Base-by-base conservation (phyloP, 2,329 filamentous ascomycete species). In the Neofusicoccum sp. region DNA sequence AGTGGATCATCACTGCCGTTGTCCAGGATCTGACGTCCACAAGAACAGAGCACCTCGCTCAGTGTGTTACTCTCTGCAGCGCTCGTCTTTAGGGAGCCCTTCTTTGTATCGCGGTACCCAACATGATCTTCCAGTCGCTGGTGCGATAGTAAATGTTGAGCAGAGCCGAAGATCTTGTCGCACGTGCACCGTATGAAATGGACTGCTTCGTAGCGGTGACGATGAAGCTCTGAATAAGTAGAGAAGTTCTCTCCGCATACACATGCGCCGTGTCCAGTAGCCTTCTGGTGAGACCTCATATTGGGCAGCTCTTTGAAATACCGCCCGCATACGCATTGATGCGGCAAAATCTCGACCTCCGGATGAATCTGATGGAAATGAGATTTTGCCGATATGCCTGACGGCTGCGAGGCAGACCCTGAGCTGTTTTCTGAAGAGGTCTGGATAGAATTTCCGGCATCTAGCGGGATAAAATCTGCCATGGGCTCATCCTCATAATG, bases 331-430 rank as follows among this genome's bases (percentile, higher is more conserved):
- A 61, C 51, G 41, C 59, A 61, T 41, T 61, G 36, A 14, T 49
- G 40, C 7, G 33, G n/a, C 7, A 40, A 43, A 12, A 57, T 38
- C 31, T 54, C 43, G 16, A 57, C 24, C 11, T 61, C 59, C 7
- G 59, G 59, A 12, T 61, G 59, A n/a, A 57, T 61, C 4, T 34
- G 26, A 11, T 61, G 59, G 33, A 61, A 61, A 26, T 61, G 59
- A 3, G 43, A 9, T 34, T 16, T 57, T 14, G 51, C 49, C 4
- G 59, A 61, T 6, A 33, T 24, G 16, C 6, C n/a, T 31, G 14
- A 26, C 14, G 43, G 6, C 5, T 34, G 20, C 14, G 34, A 26
- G 1, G 26, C 20, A 24, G 20, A 20, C 20, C 20, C 20, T 20
- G 20, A 20, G 20, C 20, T 20, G 20, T 20, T 20, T 20, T 20